These are phyloP conservation scores for Brassica juncea DNA, from an alignment of 345 rosid genomes.

Conservation along the genomic window DNA sequence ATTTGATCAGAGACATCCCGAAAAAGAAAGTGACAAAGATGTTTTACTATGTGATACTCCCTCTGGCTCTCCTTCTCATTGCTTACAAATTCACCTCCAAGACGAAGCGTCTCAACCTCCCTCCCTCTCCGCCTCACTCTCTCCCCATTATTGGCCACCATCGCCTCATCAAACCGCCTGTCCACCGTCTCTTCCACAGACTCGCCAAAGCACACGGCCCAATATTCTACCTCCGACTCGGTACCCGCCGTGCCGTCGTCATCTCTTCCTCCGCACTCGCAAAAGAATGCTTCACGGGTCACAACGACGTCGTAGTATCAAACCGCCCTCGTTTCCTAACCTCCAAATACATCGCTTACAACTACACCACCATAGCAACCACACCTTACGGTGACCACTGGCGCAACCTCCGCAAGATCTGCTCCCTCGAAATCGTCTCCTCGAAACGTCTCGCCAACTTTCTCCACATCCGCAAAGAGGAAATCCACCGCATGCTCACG, in stretches of 20 bases:
- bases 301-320: slow-evolving; percentile 53
- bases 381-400: slow-evolving; percentile 62
- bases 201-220: slow-evolving; percentile 45
- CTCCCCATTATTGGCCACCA: slow-evolving; percentile 59
- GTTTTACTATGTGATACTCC: slow-evolving; percentile 28
- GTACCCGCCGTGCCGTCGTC: slow-evolving; percentile 41
- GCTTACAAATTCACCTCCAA: slow-evolving; percentile 25
- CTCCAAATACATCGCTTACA: slow-evolving; percentile 49
- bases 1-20: background rate
- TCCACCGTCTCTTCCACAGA: slow-evolving; percentile 36
- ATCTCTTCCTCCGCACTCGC: slow-evolving; percentile 48
- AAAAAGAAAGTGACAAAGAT: background rate
- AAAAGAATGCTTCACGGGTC: slow-evolving; percentile 53
- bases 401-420: slow-evolving; percentile 43
- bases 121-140: slow-evolving; percentile 47
- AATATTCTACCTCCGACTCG: slow-evolving; percentile 46
- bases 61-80: slow-evolving; percentile 11
- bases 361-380: slow-evolving; percentile 35
- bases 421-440: slow-evolving; percentile 32
- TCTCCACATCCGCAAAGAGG: slow-evolving; percentile 14
- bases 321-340: slow-evolving; percentile 49
- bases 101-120: slow-evolving; percentile 21
- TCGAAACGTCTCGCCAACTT: slow-evolving; percentile 26
- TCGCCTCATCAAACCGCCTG: slow-evolving; percentile 44
- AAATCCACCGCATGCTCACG: slow-evolving; percentile 16